Evolutionary conservation across 2,329 filamentous ascomycete species (phyloP).

Genomic region (Alternaria sp.): DNA sequence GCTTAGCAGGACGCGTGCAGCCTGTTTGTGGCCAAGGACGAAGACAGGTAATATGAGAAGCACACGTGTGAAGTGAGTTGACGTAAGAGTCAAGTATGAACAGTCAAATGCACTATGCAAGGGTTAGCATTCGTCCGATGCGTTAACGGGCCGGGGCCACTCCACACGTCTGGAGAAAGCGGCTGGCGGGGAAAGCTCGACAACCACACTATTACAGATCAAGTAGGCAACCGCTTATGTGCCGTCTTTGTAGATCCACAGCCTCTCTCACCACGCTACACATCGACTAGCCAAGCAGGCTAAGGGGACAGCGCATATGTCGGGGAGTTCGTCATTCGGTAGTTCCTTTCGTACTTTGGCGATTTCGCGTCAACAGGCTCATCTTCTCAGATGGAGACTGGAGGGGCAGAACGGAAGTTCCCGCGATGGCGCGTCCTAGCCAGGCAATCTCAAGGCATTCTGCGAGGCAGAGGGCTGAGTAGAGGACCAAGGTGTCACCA

Average conservation of each 20-base stretch:
- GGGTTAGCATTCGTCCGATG: not conserved
- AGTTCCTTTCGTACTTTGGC: rapidly evolving
- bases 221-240: constrained; percentile 1
- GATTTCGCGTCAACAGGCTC: not conserved
- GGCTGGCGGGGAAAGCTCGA: not conserved
- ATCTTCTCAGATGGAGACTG: not conserved
- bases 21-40: not conserved
- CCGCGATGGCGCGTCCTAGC: not conserved
- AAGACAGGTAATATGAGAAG: not conserved
- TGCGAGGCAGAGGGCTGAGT: not conserved
- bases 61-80: not conserved
- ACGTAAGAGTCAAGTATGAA: not conserved
- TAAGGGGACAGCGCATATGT: not conserved
- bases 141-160: not conserved
- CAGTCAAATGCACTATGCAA: not conserved
- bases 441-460: not conserved
- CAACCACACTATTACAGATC: not conserved
- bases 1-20: constrained; percentile 11
- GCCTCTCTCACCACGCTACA: not conserved
- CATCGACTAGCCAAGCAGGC: not conserved
- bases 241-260: not conserved
- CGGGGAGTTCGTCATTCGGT: not conserved
- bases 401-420: not conserved
- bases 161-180: not conserved
- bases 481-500: not conserved